Percentiles rank a stretch among this genome's conserved stretches.
Conservation (phyloP, 2,329 filamentous ascomycete species). For the Gnomoniopsis sp. region DNA sequence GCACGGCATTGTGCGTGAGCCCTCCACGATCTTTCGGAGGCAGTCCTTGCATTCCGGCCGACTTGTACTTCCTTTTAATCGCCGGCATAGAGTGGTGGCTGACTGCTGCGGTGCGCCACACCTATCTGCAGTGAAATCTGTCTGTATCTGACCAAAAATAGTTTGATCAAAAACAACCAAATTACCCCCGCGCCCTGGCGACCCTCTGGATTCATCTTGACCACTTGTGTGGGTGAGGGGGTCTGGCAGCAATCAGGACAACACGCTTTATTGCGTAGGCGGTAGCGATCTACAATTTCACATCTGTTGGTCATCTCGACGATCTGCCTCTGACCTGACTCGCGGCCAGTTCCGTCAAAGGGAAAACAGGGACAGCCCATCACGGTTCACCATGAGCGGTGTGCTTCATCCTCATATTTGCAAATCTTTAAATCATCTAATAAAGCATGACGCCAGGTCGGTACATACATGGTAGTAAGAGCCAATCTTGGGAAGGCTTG, state of each 20-base stretch:
- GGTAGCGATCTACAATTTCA: background rate
- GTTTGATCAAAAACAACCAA: background rate
- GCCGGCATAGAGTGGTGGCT: background rate
- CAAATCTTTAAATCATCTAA: background rate
- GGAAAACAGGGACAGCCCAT: background rate
- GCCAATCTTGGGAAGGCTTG: no score
- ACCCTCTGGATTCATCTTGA: background rate
- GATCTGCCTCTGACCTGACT: background rate
- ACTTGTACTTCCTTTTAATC: background rate
- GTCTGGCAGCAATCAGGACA: background rate
- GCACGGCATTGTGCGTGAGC: constrained; percentile 2
- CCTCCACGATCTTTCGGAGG: constrained; percentile 8
- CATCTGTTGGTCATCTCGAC: background rate
- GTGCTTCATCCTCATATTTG: background rate
- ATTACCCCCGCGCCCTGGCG: background rate
- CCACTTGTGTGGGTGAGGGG: background rate
- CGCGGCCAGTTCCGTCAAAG: background rate
- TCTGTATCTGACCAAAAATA: background rate
- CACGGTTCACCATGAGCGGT: background rate
- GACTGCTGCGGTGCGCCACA: constrained; percentile 8
- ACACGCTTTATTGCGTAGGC: background rate
- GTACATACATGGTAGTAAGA: no score
- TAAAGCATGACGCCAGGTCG: no score
- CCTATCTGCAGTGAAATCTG: background rate
- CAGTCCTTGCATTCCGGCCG: constrained; percentile 11